Percentiles rank a stretch among this genome's conserved stretches.
phyloP scores from a whole-genome alignment of 345 rosid genomes.

The Euphorbia pulcherrima region DNA sequence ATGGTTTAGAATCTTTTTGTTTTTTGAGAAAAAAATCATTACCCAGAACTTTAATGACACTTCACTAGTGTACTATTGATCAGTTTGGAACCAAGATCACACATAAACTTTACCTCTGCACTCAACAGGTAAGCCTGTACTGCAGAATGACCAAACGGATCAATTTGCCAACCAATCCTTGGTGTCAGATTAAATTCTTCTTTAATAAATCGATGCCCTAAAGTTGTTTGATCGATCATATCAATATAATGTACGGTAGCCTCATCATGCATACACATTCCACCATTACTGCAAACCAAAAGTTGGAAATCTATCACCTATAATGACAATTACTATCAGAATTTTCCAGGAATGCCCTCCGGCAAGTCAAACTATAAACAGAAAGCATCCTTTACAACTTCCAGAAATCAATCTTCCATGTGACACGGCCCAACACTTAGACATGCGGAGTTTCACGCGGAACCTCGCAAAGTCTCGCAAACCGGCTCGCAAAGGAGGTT shows the following conservation, averaged over 20 bases:
- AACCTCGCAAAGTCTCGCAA: too few species aligned
- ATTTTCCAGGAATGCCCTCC: neutral
- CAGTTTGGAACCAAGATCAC: neutral
- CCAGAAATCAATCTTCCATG: neutral
- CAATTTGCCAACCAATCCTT: conserved; percentile 57
- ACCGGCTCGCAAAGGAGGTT: too few species aligned
- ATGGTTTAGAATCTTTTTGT: neutral
- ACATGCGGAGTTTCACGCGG: too few species aligned
- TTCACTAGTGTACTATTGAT: neutral
- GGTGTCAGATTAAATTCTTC: conserved; percentile 45
- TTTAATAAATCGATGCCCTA: conserved; percentile 48
- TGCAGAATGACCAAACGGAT: conserved; percentile 58
- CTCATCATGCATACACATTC: conserved; percentile 55
- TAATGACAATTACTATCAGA: neutral
- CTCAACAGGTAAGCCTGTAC: conserved; percentile 47
- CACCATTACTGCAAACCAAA: conserved; percentile 49
- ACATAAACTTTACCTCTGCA: conserved; percentile 37
- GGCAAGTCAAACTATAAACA: neutral
- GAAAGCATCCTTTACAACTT: neutral
- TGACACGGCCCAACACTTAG: too few species aligned
- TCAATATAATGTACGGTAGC: conserved; percentile 45
- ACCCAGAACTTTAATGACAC: neutral
- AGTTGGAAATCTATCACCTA: neutral
- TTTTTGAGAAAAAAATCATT: neutral
- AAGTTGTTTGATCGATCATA: conserved; percentile 55